These are phyloP conservation scores for Cardamine resedifolia DNA, from an alignment of 345 rosid genomes.

Conservation along the genomic window DNA sequence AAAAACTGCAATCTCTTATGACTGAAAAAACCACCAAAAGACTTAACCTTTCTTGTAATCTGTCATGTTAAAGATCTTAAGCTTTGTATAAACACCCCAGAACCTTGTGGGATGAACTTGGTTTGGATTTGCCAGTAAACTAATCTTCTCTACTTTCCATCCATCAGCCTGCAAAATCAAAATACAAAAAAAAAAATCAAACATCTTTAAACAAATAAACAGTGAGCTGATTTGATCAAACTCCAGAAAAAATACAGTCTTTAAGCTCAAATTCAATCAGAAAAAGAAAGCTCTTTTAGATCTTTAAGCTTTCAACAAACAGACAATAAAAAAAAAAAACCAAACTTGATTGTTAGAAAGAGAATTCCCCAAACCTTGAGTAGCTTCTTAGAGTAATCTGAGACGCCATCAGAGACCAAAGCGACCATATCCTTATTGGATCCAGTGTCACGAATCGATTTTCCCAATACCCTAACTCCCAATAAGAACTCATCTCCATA, in stretches of 20 bases:
- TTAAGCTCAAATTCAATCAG: not conserved
- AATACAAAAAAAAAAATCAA: not conserved
- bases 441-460: constrained; percentile 83
- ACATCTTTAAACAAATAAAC: not conserved
- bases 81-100: constrained; percentile 98
- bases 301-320: constrained; percentile 2
- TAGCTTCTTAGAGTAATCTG: constrained; percentile 67
- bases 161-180: constrained; percentile 70
- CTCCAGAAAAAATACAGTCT: not conserved
- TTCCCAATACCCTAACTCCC: constrained; percentile 93
- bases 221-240: not conserved
- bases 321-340: not conserved
- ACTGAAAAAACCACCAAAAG: no score
- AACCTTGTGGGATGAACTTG: constrained; percentile 84
- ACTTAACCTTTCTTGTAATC: constrained; percentile 72
- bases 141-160: constrained; percentile 90
- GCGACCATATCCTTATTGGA: constrained; percentile 80
- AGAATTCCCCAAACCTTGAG: constrained; percentile 44
- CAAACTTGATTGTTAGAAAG: not conserved
- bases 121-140: constrained; percentile 81
- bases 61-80: constrained; percentile 90
- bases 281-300: constrained; percentile 6
- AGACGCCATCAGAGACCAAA: constrained; percentile 91
- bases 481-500: constrained; percentile 93
- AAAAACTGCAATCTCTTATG: no score